Base-by-base conservation (phyloP, 2,329 filamentous ascomycete genomes). In the Aspergillus sp. region DNA sequence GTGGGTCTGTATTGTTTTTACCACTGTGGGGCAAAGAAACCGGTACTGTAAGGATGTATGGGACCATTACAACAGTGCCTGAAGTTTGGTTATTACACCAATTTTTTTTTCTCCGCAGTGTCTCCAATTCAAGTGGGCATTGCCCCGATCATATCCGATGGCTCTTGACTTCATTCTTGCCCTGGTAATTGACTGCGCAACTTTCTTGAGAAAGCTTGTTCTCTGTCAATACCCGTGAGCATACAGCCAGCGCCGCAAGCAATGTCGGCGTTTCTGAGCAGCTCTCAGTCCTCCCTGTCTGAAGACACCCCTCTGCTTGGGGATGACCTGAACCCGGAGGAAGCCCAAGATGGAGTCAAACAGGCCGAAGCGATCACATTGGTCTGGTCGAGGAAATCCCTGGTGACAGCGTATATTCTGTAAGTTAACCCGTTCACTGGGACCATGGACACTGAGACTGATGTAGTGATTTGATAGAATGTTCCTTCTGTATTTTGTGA, bases 321-420 rank as follows among this genome's bases (percentile, higher is more conserved):
- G 31, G 54, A 13, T 47, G 49, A 19, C 23, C 11, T 54, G 46
- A 51, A n/a, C 30, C 13, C 28, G 15, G 50, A 59, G 11, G 45
- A 25, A 6, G 68, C 69, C 17, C 74, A 77, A 46, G 61, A 66
- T 55, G 79, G 79, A 69, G 80, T 82, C 31, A 71, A 76, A 30
- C 74, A 79, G 57, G 75, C 78, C 4, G 79, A 83, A 64, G 81
- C 80, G 15, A 74, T 81, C 13, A 78, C 80, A 11, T 69, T 81
- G 64, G 76, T 73, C 25, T 83, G 81, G 81, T 75, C 76, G 3
- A 81, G 74, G 66, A 68, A 62, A 54, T 74, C 76, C 4, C 64
- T 83, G 22, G 69, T 73, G 47, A 63, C 66, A 3, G 76, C 77
- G 51, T 81, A 79, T 64, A 65, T 74, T 54, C 72, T 75, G 80